Evolutionary conservation across 2,329 filamentous ascomycete species (phyloP).

Genomic region (Trichoderma lentiforme): DNA sequence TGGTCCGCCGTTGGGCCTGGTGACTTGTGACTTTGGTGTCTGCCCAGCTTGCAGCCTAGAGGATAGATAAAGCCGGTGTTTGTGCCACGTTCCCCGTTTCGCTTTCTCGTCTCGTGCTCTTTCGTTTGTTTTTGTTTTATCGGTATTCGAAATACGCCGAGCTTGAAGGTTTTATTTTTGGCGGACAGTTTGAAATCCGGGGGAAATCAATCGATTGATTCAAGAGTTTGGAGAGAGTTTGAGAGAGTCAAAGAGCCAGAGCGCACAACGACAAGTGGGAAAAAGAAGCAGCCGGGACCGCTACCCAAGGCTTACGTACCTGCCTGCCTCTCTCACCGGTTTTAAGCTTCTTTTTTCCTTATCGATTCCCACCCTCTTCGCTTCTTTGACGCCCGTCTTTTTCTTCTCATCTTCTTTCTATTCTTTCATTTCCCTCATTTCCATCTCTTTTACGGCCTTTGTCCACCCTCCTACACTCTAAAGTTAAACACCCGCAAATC

Average conservation of each 20-base stretch:
- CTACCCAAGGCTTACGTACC: neutral
- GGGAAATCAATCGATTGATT: neutral
- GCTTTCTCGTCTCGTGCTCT: neutral
- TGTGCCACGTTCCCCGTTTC: neutral
- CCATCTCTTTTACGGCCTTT: neutral
- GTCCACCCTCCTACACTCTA: neutral
- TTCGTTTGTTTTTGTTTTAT: neutral
- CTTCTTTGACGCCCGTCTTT: neutral
- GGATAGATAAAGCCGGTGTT: neutral
- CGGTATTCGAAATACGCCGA: neutral
- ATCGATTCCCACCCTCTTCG: neutral
- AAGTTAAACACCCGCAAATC: neutral
- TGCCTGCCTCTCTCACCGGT: neutral
- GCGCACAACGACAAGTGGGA: neutral
- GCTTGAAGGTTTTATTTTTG: neutral
- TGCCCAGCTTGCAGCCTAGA: conserved; percentile 1
- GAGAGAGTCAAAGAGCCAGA: neutral
- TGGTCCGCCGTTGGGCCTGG: neutral
- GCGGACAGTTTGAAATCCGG: neutral
- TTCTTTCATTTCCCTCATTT: neutral
- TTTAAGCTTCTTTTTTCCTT: conserved; percentile 11
- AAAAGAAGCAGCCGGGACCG: neutral
- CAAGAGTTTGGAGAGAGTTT: neutral
- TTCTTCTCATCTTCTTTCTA: neutral
- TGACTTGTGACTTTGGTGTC: neutral